Conservation (phyloP, 148 eudicot genomes). For the Linanthus parryae region DNA sequence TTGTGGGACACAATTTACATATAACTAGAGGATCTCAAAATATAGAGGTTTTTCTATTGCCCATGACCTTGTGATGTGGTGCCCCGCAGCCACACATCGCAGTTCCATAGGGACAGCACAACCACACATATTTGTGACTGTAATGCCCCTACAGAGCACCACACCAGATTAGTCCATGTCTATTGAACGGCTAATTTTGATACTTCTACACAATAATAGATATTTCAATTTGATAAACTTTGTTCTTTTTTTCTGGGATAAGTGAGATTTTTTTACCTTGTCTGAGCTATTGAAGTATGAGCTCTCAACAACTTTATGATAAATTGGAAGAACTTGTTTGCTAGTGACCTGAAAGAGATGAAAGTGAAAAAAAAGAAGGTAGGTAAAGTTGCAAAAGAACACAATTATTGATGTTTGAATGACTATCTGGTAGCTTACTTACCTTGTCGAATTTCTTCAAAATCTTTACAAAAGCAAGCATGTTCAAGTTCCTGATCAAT, state of each 20-base stretch:
- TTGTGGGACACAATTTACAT: too few relatives aligned
- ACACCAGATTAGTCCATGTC: neutral
- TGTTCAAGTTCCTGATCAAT: constrained; percentile 86
- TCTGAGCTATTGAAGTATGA: constrained; percentile 91
- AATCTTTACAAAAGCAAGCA: constrained; percentile 88
- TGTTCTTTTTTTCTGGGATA: neutral
- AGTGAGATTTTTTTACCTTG: constrained; percentile 54
- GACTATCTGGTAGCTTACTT: constrained; percentile 20
- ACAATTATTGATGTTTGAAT: neutral
- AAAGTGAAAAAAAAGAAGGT: neutral
- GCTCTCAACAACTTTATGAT: constrained; percentile 82
- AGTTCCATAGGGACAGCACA: too few relatives aligned
- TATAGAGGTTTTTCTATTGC: too few relatives aligned
- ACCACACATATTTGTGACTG: neutral
- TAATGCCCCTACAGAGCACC: neutral
- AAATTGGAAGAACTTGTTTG: constrained; percentile 78
- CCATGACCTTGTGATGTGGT: too few relatives aligned
- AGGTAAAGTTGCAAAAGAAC: constrained; percentile 7
- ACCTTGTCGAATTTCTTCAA: constrained; percentile 95
- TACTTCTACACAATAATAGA: neutral
- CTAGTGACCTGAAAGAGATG: constrained; percentile 70
- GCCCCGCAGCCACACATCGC: too few relatives aligned
- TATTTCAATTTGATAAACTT: neutral
- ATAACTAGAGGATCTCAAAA: too few relatives aligned
- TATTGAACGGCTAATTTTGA: neutral